Evolutionary conservation across 345 rosid genomes (phyloP), one percentile per base, ranked within the genome.

Genomic region (Iberis pinnata): DNA sequence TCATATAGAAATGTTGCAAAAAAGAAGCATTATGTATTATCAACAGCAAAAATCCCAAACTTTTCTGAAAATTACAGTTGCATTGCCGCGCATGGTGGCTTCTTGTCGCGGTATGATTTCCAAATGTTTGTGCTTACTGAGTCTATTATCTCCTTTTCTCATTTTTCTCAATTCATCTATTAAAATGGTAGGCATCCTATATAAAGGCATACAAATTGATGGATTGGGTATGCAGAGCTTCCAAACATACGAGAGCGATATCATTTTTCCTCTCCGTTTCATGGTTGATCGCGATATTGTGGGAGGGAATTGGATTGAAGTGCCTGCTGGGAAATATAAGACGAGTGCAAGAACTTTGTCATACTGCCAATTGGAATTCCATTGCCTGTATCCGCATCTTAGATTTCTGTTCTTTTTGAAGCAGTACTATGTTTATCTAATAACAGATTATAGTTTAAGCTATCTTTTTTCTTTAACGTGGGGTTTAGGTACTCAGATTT

Each of bases 301-400:
- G 49, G 98, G 98, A 54, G 98, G 98, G 50, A 92, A 92, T 47
- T 92, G 98, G 98, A 92, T 92, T 56, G 95, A 92, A 81, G 78
- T 85, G 33, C 84, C 95, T 49, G 65, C 79, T 73, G 93, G 90
- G 14, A 88, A 82, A 67, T 88, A 88, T 66, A 79, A 61, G 74
- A 88, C 70, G 77, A 64, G 79, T 15, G 52, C 75, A 32, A 88
- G 70, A 74, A 77, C 61, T 65, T 67, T 81, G 67, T 71, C 98
- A 46, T 67, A 81, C 61, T 85, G 96, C 75, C 96, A 88, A 52
- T 60, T 88, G 70, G 98, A 92, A 80, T 78, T 87, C 20, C 83
- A 88, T 71, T 92, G 96, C 83, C 47, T 88, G 98, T 92, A 92
- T 88, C 93, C 86, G 82, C 20, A 18, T 57, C 27, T 53, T 31